Evolutionary conservation across 257 asterid genomes (phyloP).

Genomic region (Penstemon barbatus): DNA sequence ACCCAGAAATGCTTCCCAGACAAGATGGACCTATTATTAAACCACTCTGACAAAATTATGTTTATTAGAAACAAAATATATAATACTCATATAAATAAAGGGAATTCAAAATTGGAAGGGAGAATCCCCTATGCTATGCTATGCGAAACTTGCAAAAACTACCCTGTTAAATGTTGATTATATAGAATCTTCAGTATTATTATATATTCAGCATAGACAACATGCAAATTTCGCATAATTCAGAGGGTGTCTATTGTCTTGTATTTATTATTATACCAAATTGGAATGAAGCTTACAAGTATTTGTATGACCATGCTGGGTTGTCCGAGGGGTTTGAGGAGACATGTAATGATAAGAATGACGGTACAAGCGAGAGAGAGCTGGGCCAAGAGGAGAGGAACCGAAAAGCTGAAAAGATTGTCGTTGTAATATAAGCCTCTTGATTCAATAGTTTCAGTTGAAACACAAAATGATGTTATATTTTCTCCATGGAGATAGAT

Average conservation of each 20-base stretch:
- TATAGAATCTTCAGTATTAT: background rate
- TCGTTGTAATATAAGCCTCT: slow-evolving; percentile 29
- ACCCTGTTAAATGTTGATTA: slow-evolving; percentile 12
- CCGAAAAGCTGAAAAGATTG: slow-evolving; percentile 34
- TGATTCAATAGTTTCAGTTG: slow-evolving; percentile 28
- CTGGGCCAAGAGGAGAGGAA: slow-evolving; percentile 39
- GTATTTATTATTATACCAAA: background rate
- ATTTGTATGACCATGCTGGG: slow-evolving; percentile 41
- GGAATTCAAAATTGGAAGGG: no score
- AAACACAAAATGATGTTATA: slow-evolving; percentile 31
- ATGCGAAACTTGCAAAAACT: background rate
- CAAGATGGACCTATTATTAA: slow-evolving; percentile 40
- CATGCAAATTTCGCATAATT: background rate
- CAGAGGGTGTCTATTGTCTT: background rate
- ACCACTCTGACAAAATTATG: slow-evolving; percentile 25
- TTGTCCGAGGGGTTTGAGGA: slow-evolving; percentile 44
- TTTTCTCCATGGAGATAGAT: slow-evolving; percentile 30
- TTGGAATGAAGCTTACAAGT: slow-evolving; percentile 28
- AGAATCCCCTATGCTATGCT: no score
- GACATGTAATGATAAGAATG: slow-evolving; percentile 26
- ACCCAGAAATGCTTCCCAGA: slow-evolving; percentile 35
- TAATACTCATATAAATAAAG: background rate
- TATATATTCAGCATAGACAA: no score
- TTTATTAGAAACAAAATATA: background rate
- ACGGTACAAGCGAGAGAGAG: slow-evolving; percentile 31